phyloP scores from a whole-genome alignment of 2,329 filamentous ascomycete genomes.

The Colletotrichum orchidophilum region DNA sequence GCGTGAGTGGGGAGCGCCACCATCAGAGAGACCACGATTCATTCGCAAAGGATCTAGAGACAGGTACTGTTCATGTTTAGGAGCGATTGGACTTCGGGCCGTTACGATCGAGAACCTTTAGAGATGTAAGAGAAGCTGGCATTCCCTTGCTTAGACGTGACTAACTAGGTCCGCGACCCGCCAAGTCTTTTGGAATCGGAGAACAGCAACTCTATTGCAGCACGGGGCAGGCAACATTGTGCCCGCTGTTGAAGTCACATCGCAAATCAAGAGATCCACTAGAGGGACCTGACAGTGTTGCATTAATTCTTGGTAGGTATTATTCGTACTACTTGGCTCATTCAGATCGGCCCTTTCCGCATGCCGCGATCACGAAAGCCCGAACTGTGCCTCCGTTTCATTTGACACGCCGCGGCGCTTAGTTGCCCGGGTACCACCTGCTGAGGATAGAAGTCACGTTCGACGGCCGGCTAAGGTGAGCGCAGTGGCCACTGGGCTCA shows the following conservation, averaged over 20 bases:
- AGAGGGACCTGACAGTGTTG: neutral
- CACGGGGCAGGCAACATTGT: neutral
- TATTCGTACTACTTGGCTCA: neutral
- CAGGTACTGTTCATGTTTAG: neutral
- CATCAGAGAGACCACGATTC: neutral
- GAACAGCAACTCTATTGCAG: no score
- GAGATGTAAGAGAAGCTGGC: neutral
- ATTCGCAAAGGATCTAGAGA: neutral
- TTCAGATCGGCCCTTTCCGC: neutral
- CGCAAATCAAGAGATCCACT: neutral
- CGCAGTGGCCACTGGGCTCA: slow-evolving; percentile 30
- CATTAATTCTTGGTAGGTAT: neutral
- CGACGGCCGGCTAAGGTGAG: slow-evolving; percentile 23
- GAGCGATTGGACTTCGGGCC: neutral
- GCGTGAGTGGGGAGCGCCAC: neutral
- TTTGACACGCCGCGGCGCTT: neutral
- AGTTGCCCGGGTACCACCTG: slow-evolving; percentile 30
- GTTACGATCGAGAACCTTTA: neutral
- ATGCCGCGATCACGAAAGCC: neutral
- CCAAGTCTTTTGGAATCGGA: neutral
- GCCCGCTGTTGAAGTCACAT: neutral
- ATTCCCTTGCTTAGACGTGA: neutral
- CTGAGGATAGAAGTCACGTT: slow-evolving; percentile 30
- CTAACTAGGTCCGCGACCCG: neutral
- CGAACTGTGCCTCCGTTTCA: no score